These are phyloP conservation scores for Didymella keratinophila DNA, from an alignment of 2,329 filamentous ascomycete species.

Conservation along the genomic window DNA sequence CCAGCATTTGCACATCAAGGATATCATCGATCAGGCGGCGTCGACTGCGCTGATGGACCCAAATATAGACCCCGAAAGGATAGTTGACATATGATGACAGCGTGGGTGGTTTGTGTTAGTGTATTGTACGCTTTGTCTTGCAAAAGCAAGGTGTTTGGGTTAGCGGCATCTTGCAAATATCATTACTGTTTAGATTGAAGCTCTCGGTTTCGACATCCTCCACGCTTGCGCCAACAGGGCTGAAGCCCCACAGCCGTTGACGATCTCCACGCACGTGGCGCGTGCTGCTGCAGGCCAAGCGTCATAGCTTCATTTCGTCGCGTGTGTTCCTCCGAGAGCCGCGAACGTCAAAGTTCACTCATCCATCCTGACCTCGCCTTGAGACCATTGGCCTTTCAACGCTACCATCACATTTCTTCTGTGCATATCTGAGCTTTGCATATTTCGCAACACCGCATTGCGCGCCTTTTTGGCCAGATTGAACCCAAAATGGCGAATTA, in stretches of 20 bases:
- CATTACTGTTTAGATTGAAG: conserved; percentile 7
- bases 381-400: not conserved
- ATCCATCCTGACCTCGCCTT: not conserved
- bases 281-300: conserved; percentile 20
- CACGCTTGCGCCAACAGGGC: conserved; percentile 8
- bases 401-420: not conserved
- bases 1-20: conserved; percentile 16
- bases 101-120: conserved; percentile 22
- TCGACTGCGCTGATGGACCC: conserved; percentile 8
- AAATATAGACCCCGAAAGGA: conserved; percentile 10
- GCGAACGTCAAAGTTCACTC: conserved; percentile 9
- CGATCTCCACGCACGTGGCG: conserved; percentile 17
- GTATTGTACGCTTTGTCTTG: conserved; percentile 18
- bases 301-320: conserved; percentile 15
- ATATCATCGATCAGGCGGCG: conserved; percentile 10
- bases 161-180: conserved; percentile 22
- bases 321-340: conserved; percentile 14
- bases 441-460: not conserved
- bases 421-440: not conserved
- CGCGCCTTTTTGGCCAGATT: not conserved
- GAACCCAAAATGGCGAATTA: conserved; percentile 51
- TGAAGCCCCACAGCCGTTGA: conserved; percentile 17
- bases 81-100: conserved; percentile 17
- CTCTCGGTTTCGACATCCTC: no score
- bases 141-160: conserved; percentile 24